Evolutionary conservation across 176 grass and related monocot genomes (phyloP), one percentile per base, ranked within the genome.

Genomic region (Paspalum vaginatum): DNA sequence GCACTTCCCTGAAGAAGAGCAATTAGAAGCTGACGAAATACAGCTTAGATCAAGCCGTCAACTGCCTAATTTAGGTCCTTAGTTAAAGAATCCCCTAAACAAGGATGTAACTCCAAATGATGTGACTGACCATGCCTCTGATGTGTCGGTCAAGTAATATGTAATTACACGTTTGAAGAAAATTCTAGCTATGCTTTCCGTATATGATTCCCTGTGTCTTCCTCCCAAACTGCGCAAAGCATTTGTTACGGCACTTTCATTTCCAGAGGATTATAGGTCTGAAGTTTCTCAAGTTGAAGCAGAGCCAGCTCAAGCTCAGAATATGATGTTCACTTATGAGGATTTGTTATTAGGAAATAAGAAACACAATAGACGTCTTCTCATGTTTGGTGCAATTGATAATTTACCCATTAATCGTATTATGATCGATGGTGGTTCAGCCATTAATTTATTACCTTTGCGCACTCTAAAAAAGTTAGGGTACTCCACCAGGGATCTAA

Each of bases 151-250:
- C 40, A 76, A 76, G 5, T 77, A 62, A 49, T 57, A 77, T 63
- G 43, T 49, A 77, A 77, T 67, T 0, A 4, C 48, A 18, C 21
- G 44, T 4, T 68, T 57, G 50, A 68, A 68, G 63, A 68, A 79
- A 68, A 68, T 79, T 25, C 61, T 27, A 24, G 61, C 76, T 2
- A 79, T 79, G 61, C n/a, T 79, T 40, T 79, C 11, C 7, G 27
- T 65, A 6, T 42, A 42, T 42, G 40, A 42, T 42, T 3, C 40
- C 6, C 6, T 42, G 40, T 42, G 40, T 42, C 40, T 42, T 42
- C 6, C 40, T 42, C 6, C 40, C 6, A 42, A 42, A 4, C 6
- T 42, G 40, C 40, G 40, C 3, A 42, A 42, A 42, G 40, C 40
- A 77, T 68, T 79, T 0, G 15, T 79, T 18, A 53, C 39, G 5